phyloP scores from a whole-genome alignment of 306 rosid genomes.

The cucumber (Cucumis sativus) region DNA sequence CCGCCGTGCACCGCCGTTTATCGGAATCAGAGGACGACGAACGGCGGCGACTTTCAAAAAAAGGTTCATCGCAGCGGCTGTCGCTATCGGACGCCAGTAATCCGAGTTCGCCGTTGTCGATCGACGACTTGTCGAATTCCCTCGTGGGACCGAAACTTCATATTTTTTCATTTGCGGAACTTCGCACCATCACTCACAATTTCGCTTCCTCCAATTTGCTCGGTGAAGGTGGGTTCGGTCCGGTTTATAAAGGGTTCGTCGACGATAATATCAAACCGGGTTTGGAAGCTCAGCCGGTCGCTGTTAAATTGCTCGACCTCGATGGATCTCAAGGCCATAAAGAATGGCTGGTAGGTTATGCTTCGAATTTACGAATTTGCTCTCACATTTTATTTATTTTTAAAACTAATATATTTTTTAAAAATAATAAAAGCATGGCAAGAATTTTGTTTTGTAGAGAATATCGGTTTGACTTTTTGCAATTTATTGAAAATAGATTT shows the following conservation, averaged over 20 bases:
- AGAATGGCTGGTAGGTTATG: constrained; percentile 66
- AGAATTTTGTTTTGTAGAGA: too few species aligned
- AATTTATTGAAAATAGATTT: too few species aligned
- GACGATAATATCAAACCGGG: constrained; percentile 44
- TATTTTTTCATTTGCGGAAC: constrained; percentile 50
- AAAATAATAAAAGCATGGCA: too few species aligned
- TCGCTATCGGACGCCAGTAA: constrained; percentile 51
- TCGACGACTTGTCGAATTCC: constrained; percentile 63
- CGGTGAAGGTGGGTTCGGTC: constrained; percentile 92
- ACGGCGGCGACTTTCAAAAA: constrained; percentile 14
- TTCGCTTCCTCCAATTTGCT: constrained; percentile 57
- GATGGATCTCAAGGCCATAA: constrained; percentile 78
- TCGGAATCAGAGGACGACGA: constrained; percentile 19
- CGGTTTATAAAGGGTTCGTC: constrained; percentile 70
- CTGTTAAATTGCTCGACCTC: constrained; percentile 68
- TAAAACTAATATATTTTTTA: too few species aligned
- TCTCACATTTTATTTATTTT: not conserved
- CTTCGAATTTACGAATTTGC: not conserved
- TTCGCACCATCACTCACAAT: constrained; percentile 42
- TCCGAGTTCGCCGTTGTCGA: constrained; percentile 28
- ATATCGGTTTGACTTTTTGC: too few species aligned
- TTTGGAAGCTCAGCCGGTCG: constrained; percentile 65
- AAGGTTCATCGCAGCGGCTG: constrained; percentile 41
- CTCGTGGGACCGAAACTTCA: constrained; percentile 47
- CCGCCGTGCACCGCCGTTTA: constrained; percentile 10